phyloP scores from a whole-genome alignment of 352 stramenopile species.

The Phytophthora podocarpi region DNA sequence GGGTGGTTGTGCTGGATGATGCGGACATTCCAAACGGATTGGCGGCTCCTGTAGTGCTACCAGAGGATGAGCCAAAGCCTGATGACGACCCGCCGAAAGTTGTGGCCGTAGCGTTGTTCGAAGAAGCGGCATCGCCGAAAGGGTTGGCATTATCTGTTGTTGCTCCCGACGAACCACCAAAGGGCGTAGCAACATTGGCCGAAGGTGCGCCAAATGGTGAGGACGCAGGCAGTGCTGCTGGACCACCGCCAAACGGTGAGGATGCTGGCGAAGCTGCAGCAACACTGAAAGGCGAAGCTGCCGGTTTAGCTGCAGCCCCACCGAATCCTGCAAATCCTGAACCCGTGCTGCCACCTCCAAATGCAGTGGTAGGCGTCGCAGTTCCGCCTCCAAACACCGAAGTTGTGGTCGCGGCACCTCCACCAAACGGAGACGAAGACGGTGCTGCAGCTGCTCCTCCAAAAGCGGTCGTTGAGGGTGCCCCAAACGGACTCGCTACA shows the following conservation, averaged over 20 bases:
- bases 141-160: slow-evolving; percentile 20
- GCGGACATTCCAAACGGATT: slow-evolving; percentile 29
- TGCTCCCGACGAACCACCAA: slow-evolving; percentile 21
- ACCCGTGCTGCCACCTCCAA: slow-evolving; percentile 12
- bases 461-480: slow-evolving; percentile 26
- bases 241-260: slow-evolving; percentile 23
- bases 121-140: slow-evolving; percentile 12
- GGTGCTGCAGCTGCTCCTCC: slow-evolving; percentile 18
- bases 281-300: slow-evolving; percentile 30
- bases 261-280: slow-evolving; percentile 4
- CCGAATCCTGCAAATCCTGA: slow-evolving; percentile 13
- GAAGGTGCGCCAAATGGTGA: slow-evolving; percentile 33
- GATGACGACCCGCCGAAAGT: slow-evolving; percentile 22
- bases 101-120: slow-evolving; percentile 7
- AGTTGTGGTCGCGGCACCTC: slow-evolving; percentile 2
- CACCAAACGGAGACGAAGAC: slow-evolving; percentile 35
- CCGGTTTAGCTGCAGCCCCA: slow-evolving; percentile 3
- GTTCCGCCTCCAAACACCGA: slow-evolving; percentile 32
- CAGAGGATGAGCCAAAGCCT: slow-evolving; percentile 20
- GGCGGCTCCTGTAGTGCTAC: slow-evolving; percentile 1
- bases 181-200: slow-evolving; percentile 22
- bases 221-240: slow-evolving; percentile 1
- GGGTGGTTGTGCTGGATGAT: slow-evolving; percentile 7
- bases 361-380: slow-evolving; percentile 6
- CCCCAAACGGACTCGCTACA: slow-evolving; percentile 44